A percentile compares a stretch with the other conserved stretches of the same genome.
These are phyloP conservation scores for Saksenaea vasiformis DNA, from an alignment of 371 early-diverging fungal genomes.

Conservation along the genomic window DNA sequence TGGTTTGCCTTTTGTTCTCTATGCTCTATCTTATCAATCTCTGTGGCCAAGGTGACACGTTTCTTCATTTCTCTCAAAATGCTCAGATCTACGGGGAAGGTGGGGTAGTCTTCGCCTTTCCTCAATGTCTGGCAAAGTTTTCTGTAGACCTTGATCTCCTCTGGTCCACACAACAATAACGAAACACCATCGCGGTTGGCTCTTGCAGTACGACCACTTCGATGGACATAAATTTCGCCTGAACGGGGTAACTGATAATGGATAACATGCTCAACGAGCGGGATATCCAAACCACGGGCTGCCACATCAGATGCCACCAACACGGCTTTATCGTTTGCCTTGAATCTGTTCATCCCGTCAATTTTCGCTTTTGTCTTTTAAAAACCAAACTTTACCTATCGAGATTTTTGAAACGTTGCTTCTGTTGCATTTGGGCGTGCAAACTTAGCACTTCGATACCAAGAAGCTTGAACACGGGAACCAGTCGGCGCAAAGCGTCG, in stretches of 20 bases:
- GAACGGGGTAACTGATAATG: constrained; percentile 89
- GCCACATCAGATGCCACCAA: constrained; percentile 93
- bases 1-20: constrained; percentile 67
- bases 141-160: constrained; percentile 78
- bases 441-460: constrained; percentile 70
- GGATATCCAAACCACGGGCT: constrained; percentile 90
- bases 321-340: constrained; percentile 64
- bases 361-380: neutral
- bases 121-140: constrained; percentile 76
- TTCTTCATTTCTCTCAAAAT: constrained; percentile 67
- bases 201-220: constrained; percentile 91
- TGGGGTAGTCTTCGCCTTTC: constrained; percentile 66
- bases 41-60: constrained; percentile 73
- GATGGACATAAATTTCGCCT: constrained; percentile 85
- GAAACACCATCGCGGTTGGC: constrained; percentile 84
- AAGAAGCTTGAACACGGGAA: constrained; percentile 79
- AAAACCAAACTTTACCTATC: constrained; percentile 56
- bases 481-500: constrained; percentile 84
- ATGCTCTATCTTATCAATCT: constrained; percentile 83
- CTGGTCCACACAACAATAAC: constrained; percentile 79
- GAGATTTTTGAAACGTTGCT: constrained; percentile 89
- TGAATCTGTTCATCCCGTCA: constrained; percentile 53
- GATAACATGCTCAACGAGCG: constrained; percentile 79
- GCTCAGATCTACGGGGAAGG: constrained; percentile 70
- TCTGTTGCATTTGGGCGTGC: constrained; percentile 95